phyloP scores from a whole-genome alignment of 1,139 yeast species.

The Protomyces inouyei region DNA sequence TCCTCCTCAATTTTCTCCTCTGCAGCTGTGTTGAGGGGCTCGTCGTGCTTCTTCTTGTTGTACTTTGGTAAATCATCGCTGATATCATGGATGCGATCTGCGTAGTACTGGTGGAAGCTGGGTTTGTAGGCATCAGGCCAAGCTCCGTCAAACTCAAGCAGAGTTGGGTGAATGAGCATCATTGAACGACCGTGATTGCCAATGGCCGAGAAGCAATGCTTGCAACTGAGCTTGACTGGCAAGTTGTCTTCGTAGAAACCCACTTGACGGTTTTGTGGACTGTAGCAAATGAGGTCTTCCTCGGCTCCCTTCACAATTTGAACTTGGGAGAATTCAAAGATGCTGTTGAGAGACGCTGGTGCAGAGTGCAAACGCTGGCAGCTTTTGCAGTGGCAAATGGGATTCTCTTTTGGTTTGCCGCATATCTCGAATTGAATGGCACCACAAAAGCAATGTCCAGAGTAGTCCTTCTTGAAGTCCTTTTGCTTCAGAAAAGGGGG shows the following conservation, averaged over 20 bases:
- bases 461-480: conserved; percentile 6
- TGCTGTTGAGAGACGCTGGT: conserved; percentile 9
- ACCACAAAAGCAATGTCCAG: conserved; percentile 23
- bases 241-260: not conserved
- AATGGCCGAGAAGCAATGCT: conserved; percentile 10
- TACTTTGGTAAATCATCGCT: conserved; percentile 23
- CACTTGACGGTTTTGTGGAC: conserved; percentile 13
- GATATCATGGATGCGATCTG: conserved; percentile 3
- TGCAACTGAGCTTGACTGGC: conserved; percentile 14
- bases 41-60: conserved; percentile 2
- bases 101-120: conserved; percentile 21
- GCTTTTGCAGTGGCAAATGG: conserved; percentile 19
- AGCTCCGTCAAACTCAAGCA: conserved; percentile 5
- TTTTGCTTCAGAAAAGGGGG: conserved; percentile 6
- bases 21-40: conserved; percentile 17
- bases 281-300: conserved; percentile 14
- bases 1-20: not conserved
- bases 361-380: conserved; percentile 25
- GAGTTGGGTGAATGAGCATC: conserved; percentile 10
- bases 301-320: conserved; percentile 6
- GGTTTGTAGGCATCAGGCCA: conserved; percentile 18
- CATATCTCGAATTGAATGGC: conserved; percentile 2
- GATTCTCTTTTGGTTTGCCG: conserved; percentile 6
- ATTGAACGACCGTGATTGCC: conserved; percentile 23
- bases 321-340: conserved; percentile 8